Evolutionary conservation across 345 rosid genomes (phyloP), one percentile per base, ranked within the genome.

Genomic region (Populus nigra): DNA sequence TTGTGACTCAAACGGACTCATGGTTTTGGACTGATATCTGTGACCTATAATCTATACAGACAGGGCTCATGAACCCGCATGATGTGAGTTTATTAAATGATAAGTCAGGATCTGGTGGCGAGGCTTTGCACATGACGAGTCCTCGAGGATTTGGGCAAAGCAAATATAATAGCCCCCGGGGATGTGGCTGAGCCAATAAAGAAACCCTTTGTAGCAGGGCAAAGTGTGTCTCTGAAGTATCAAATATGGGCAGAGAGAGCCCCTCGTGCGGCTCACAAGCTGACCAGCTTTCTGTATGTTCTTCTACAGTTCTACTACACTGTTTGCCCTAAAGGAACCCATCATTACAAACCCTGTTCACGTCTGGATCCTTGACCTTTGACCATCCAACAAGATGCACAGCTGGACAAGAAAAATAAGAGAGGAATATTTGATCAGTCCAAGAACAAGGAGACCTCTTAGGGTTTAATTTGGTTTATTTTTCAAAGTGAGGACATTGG

Each of bases 191-290:
- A 35, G 11, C 59, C 45, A 25, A 16, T 61, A 57, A 77, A 71
- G 9, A 66, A 57, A 62, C 41, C 66, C 25, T 49, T 47, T 49
- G 38, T 33, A 62, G 43, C 78, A 41, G 39, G 35, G 65, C 67
- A 77, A 70, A 77, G 83, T 68, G 66, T 49, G 72, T 63, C 47
- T 71, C 77, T 53, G 72, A 23, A 29, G 66, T 29, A 38, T 65
- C 18, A 20, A n/a, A 31, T 0, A 25, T 29, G 31, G 55, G 41
- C 73, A 67, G 65, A 76, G 73, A 65, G 89, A 85, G 82, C 89
- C 91, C 91, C 90, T 88, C 91, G 94, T 89, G 92, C 88, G 91
- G 88, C 85, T 86, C 89, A 73, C 86, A 81, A 87, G 84, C 90
- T 80, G 87, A 85, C 86, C 73, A 77, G 74, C 77, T 43, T 68